A percentile compares a stretch with the other conserved stretches of the same genome.
These are phyloP conservation scores for Williopsis jadinii DNA, from an alignment of 1,139 yeast genomes.

Conservation along the genomic window DNA sequence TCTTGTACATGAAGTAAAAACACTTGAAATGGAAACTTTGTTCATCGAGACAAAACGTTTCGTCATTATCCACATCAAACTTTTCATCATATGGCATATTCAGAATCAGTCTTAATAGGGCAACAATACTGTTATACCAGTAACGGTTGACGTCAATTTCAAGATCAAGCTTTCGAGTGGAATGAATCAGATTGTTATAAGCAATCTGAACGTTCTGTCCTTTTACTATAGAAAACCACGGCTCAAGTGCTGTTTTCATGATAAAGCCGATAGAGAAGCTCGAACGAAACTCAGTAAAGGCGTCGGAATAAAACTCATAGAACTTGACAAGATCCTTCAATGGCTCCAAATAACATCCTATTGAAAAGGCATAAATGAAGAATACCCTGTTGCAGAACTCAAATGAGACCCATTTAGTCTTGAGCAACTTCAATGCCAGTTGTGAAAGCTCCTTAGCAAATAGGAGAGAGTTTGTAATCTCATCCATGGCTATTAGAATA, in stretches of 20 bases:
- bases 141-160: slow-evolving; percentile 17
- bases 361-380: slow-evolving; percentile 35
- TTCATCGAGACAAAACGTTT: background rate
- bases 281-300: slow-evolving; percentile 10
- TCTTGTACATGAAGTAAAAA: slow-evolving; percentile 5
- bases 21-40: slow-evolving; percentile 8
- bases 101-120: slow-evolving; percentile 8
- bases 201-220: slow-evolving; percentile 24
- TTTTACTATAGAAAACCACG: slow-evolving; percentile 24
- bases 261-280: slow-evolving; percentile 9
- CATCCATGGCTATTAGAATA: slow-evolving; percentile 26
- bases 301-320: slow-evolving; percentile 8
- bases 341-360: slow-evolving; percentile 42
- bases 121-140: slow-evolving; percentile 24
- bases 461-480: slow-evolving; percentile 25
- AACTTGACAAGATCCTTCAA: slow-evolving; percentile 30
- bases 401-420: slow-evolving; percentile 27
- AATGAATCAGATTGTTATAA: slow-evolving; percentile 19
- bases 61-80: slow-evolving; percentile 9
- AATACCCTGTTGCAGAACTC: slow-evolving; percentile 36
- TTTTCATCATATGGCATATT: slow-evolving; percentile 15
- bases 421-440: slow-evolving; percentile 34
- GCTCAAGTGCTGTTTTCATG: slow-evolving; percentile 19
- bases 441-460: slow-evolving; percentile 35
- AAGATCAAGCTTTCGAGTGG: slow-evolving; percentile 20